Conservation (phyloP, 768 basidiomycete genomes). For the Hypholoma fasciculare region DNA sequence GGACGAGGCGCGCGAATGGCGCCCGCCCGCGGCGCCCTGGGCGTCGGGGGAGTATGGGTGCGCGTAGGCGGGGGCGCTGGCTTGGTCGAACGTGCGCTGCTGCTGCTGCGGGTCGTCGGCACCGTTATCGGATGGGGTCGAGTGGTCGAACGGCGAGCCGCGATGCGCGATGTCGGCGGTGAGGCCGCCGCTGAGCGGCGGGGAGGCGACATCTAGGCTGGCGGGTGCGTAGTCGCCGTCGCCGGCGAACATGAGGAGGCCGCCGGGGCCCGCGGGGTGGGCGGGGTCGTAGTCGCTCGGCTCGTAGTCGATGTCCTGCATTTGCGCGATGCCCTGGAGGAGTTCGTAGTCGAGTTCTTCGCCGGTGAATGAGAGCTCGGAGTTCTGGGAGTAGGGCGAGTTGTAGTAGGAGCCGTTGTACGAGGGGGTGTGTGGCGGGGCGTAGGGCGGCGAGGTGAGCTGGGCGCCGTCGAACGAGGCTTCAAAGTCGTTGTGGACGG, state of each 20-base stretch:
- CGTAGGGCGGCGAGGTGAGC: not conserved
- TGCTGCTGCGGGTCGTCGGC: constrained; percentile 11
- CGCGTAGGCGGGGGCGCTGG: not conserved
- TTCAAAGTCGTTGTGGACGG: constrained; percentile 5
- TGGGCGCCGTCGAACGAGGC: constrained; percentile 2
- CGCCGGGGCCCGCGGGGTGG: constrained; percentile 24
- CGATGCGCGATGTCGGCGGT: constrained; percentile 9
- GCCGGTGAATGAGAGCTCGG: constrained; percentile 62
- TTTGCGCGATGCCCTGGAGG: constrained; percentile 45
- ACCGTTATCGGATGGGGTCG: constrained; percentile 63
- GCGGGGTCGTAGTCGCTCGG: constrained; percentile 73
- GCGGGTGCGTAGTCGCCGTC: constrained; percentile 40
- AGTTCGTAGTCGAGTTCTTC: constrained; percentile 47
- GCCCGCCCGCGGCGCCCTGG: constrained; percentile 18
- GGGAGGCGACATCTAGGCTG: not conserved
- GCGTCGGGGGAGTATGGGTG: constrained; percentile 6
- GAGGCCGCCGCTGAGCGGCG: constrained; percentile 1
- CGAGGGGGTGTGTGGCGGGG: constrained; percentile 18
- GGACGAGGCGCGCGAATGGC: constrained; percentile 64
- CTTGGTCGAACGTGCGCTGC: not conserved
- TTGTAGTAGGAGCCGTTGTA: constrained; percentile 58
- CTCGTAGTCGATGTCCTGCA: constrained; percentile 55
- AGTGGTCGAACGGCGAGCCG: constrained; percentile 54
- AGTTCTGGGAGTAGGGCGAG: constrained; percentile 68
- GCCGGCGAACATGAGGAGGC: constrained; percentile 58